Conservation (phyloP, 1,139 yeast genomes). For the Geotrichum aggregatum region DNA sequence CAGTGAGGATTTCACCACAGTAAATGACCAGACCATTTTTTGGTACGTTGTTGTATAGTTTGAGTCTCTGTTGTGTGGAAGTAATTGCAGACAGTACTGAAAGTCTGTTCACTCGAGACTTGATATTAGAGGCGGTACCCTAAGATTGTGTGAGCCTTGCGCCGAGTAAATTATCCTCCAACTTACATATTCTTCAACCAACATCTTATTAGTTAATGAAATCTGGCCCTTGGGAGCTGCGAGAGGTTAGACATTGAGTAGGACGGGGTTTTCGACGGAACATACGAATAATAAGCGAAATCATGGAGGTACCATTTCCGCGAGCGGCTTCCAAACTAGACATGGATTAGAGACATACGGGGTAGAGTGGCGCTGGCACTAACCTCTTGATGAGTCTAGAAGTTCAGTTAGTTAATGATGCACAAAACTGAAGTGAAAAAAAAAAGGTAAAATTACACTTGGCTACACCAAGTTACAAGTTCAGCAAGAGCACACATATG, state of each 20-base stretch:
- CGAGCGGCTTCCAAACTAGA: constrained; percentile 83
- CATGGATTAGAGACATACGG: constrained; percentile 18
- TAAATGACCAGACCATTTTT: constrained; percentile 90
- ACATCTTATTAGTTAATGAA: constrained; percentile 79
- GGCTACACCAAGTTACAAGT: too few relatives aligned
- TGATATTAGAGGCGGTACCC: constrained; percentile 92
- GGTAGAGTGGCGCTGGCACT: constrained; percentile 2
- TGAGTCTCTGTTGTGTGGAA: constrained; percentile 93
- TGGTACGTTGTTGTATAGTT: constrained; percentile 84
- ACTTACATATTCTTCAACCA: constrained; percentile 87
- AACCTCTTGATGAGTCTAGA: constrained; percentile 30
- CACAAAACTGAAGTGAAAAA: neutral
- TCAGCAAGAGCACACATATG: too few relatives aligned
- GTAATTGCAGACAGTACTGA: constrained; percentile 95
- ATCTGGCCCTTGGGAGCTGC: constrained; percentile 89
- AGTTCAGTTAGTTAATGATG: neutral
- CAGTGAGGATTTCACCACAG: constrained; percentile 97
- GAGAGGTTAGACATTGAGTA: neutral
- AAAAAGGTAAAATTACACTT: neutral
- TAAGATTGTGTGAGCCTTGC: neutral
- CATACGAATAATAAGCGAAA: constrained; percentile 69
- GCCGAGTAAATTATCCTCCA: too few relatives aligned
- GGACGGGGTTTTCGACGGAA: neutral
- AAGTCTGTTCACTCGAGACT: constrained; percentile 92
- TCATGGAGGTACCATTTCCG: constrained; percentile 99